Evolutionary conservation across 805 yeast species (phyloP), one percentile per base, ranked within the genome.

Genomic region (Maudiozyma pseudohumilis): DNA sequence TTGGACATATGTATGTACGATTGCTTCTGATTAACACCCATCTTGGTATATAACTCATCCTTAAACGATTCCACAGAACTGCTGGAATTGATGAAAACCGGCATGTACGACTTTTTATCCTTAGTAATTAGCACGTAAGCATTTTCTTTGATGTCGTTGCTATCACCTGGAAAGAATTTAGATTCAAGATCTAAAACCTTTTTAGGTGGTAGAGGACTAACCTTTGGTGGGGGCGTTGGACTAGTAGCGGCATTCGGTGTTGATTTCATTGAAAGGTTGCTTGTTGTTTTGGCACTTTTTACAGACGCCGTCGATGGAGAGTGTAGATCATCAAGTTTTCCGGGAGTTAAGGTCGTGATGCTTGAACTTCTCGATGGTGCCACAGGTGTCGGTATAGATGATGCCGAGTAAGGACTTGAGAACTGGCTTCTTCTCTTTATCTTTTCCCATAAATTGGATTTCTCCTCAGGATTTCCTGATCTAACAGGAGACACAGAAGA

Each of bases 1-100:
- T 85, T 94, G 0, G 94, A 80, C 43, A 85, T 56, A 45, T 78
- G 80, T 29, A 75, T 64, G 0, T 67, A 53, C 23, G 58, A 37
- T 10, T 54, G 53, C 6, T 47, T 38, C 8, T 52, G 45, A 15
- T 44, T 45, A 3, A 58, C 50, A 4, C 48, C 46, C 13, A 77
- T 48, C 2, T 60, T 55, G 1, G 61, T 52, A 0, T 68, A 53
- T 13, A 77, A 44, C 9, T 52, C 48, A 2, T 51, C 53, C 43
- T 72, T 77, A 22, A 74, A 60, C 1, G 59, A 61, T 0, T 51
- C 59, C 1, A 63, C 48, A 10, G 58, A 49, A 1, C 46, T 43
- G 17, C 59, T 43, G 16, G 46, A 36, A 5, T 59, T 59, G 12
- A 67, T 52, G 29, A 71, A 62, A 2, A 83, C 55, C 0, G 83